A percentile compares a stretch with the other conserved stretches of the same genome.
Evolutionary conservation across 768 basidiomycete species (phyloP).

Genomic region (Favolaschia claudopus): DNA sequence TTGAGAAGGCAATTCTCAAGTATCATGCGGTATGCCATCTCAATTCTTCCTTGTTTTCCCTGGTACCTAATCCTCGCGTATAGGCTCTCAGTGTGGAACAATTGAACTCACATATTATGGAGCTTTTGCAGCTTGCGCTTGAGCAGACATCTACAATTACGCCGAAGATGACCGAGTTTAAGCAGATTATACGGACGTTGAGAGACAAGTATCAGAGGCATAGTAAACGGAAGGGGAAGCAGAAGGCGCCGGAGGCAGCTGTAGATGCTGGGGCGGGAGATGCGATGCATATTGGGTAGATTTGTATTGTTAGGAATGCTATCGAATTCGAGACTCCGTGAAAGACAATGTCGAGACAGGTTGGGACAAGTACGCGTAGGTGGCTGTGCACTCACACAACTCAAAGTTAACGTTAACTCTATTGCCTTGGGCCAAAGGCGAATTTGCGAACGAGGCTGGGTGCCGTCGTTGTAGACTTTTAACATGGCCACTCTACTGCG

Average conservation of each 20-base stretch:
- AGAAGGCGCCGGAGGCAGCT: conserved; percentile 37
- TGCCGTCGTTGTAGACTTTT: background rate
- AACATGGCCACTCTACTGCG: conserved; percentile 75
- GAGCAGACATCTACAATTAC: conserved; percentile 49
- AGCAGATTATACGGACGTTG: conserved; percentile 37
- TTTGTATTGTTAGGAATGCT: background rate
- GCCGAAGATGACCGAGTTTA: conserved; percentile 35
- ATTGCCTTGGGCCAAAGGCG: background rate
- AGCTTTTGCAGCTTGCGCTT: conserved; percentile 82
- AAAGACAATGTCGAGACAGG: background rate
- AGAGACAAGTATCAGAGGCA: conserved; percentile 42
- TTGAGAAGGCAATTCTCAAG: conserved; percentile 84
- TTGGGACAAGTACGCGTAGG: no score
- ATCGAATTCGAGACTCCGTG: background rate
- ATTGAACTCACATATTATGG: conserved; percentile 81
- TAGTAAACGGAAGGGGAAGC: conserved; percentile 32
- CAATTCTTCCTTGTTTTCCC: background rate
- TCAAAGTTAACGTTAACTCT: background rate
- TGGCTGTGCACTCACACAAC: no score
- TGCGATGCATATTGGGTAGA: conserved; percentile 41
- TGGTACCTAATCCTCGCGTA: conserved; percentile 3
- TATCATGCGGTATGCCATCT: conserved; percentile 83
- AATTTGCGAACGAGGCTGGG: background rate
- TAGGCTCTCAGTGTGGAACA: conserved; percentile 85
- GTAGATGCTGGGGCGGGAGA: conserved; percentile 31